These are phyloP conservation scores for Endothia cerciana DNA, from an alignment of 2,329 filamentous ascomycete species.

Conservation along the genomic window DNA sequence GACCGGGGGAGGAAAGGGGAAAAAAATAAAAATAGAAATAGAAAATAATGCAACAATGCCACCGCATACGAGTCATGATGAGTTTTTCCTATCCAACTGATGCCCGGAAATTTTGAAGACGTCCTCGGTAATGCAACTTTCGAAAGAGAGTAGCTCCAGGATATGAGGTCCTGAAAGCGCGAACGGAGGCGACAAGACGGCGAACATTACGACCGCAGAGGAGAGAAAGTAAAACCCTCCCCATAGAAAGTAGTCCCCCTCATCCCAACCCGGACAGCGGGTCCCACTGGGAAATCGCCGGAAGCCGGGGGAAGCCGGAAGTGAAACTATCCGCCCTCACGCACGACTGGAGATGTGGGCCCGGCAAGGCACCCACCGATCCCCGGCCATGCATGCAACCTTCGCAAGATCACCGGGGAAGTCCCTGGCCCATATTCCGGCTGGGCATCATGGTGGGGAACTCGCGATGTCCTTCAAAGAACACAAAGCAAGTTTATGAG, in stretches of 20 bases:
- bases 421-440: background rate
- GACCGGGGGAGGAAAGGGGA: background rate
- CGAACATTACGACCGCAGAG: background rate
- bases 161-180: background rate
- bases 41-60: background rate
- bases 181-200: background rate
- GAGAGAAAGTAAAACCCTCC: background rate
- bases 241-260: background rate
- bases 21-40: background rate
- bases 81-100: background rate
- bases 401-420: background rate
- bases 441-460: background rate
- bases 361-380: background rate
- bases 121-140: background rate
- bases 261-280: background rate
- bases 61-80: slow-evolving; percentile 4
- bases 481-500: background rate
- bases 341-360: background rate
- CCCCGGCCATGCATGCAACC: background rate
- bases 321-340: background rate
- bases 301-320: background rate
- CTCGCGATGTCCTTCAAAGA: background rate
- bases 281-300: background rate
- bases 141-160: background rate
- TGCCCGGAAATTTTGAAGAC: background rate